These are phyloP conservation scores for Avena insularis DNA, from an alignment of 176 grass and related monocot species.

Conservation along the genomic window DNA sequence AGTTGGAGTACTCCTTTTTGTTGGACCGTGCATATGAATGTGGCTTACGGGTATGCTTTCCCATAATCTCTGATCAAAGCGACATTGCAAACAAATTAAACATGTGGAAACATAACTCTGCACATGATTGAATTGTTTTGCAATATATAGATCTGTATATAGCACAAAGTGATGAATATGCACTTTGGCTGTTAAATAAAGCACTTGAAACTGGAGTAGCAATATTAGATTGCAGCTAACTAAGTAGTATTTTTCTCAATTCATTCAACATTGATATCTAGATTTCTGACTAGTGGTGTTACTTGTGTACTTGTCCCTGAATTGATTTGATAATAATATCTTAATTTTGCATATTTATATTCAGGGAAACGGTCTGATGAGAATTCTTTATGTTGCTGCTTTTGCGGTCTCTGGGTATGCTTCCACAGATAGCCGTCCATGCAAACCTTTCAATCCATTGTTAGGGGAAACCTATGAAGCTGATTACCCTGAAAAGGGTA, in stretches of 20 bases:
- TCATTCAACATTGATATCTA: not conserved
- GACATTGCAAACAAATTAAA: not conserved
- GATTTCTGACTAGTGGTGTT: constrained; percentile 5
- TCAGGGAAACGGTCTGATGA: constrained; percentile 87
- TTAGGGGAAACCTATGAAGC: constrained; percentile 96
- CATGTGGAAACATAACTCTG: constrained; percentile 1
- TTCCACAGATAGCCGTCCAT: constrained; percentile 72
- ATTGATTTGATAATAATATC: constrained; percentile 34
- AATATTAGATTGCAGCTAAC: not conserved
- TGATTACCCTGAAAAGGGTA: constrained; percentile 83
- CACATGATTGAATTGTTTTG: not conserved
- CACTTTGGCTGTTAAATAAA: not conserved
- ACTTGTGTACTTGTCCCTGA: constrained; percentile 27
- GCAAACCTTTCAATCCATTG: constrained; percentile 96
- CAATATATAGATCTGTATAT: not conserved
- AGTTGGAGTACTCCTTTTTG: constrained; percentile 90
- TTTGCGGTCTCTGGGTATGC: constrained; percentile 95
- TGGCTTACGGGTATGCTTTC: constrained; percentile 49
- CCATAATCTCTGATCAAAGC: constrained; percentile 16
- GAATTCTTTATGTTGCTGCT: constrained; percentile 83
- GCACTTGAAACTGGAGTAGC: constrained; percentile 23
- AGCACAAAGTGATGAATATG: not conserved
- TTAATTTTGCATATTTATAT: constrained; percentile 35
- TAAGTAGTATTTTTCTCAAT: not conserved
- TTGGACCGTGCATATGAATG: constrained; percentile 77